Base-by-base conservation (phyloP, 1,284 basidiomycete genomes). In the Microbotryum scabiosae region DNA sequence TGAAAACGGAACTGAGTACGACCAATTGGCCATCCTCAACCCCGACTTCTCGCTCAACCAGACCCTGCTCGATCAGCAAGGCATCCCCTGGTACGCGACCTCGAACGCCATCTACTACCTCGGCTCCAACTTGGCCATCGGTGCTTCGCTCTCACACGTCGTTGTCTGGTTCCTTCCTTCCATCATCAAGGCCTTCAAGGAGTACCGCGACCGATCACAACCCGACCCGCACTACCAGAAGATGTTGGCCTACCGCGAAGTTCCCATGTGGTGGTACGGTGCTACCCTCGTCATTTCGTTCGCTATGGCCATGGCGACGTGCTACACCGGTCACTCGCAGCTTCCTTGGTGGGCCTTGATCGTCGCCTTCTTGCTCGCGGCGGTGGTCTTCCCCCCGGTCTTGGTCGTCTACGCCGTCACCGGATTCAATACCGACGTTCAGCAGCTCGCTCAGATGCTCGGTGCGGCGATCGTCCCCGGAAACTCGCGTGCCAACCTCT, bases 11-110 rank as follows among this genome's bases (percentile, higher is more conserved):
- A 78, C 79, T 0, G 67, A 79, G 18, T 85, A 68, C 56, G 60
- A 62, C 54, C 83, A 84, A 71, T 91, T 92, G 62, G 82, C 81
- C 55, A 93, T 94, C 68, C 78, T 94, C 50, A 92, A 90, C 72
- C 88, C 88, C 16, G 90, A 93, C 0, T 76, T 92, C 43, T 88
- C 89, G 59, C 79, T 94, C 58, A 91, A 88, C 72, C 83, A 84
- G 25, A 91, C 63, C n/a, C 57, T 59, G 2, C 68, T 69, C 41
- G 63, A 18, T 1, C 50, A 49, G 23, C 61, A 69, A 28, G 67
- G 67, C 1, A 30, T 66, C 1, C 64, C 68, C 0, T 64, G 59
- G 59, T 69, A 64, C 51, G 56, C 67, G 4, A 48, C 61, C 0
- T 54, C 57, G 12, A 65, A 64, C 45, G 59, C 60, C 5, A 51